A percentile compares a stretch with the other conserved stretches of the same genome.
phyloP scores from a whole-genome alignment of 768 basidiomycete species.

The Flagelloscypha sp. region DNA sequence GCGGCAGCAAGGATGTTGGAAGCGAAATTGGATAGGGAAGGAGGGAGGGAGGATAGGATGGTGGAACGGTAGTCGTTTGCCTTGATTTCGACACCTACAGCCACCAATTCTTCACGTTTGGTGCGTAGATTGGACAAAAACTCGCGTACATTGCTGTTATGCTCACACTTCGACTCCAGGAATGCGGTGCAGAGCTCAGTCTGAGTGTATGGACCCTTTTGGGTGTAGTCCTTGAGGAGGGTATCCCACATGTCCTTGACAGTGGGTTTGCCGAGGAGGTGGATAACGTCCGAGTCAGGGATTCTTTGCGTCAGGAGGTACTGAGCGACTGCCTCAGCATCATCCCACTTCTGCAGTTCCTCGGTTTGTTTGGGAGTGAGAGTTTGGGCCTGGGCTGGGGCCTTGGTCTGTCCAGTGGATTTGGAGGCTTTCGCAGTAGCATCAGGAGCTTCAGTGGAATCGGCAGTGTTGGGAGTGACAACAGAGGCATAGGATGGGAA shows the following conservation, averaged over 20 bases:
- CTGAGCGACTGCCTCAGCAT: constrained; percentile 17
- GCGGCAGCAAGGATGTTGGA: constrained; percentile 17
- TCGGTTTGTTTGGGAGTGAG: too few relatives aligned
- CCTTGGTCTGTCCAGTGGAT: too few relatives aligned
- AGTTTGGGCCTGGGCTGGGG: too few relatives aligned
- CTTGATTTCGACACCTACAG: constrained; percentile 21
- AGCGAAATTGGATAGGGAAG: constrained; percentile 19
- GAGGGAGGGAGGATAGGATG: constrained; percentile 23
- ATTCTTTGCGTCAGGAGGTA: constrained; percentile 6
- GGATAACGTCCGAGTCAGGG: constrained; percentile 7
- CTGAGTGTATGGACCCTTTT: constrained; percentile 23
- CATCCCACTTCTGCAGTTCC: too few relatives aligned
- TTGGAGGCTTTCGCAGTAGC: constrained; percentile 29
- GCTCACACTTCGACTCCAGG: constrained; percentile 19
- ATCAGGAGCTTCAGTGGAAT: background rate
- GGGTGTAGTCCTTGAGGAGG: constrained; percentile 9
- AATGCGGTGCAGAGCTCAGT: constrained; percentile 20
- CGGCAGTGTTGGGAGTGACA: background rate
- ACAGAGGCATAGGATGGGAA: background rate
- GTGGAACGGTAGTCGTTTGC: constrained; percentile 23
- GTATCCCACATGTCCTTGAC: constrained; percentile 12
- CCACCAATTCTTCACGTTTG: constrained; percentile 17
- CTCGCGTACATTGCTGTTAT: constrained; percentile 18
- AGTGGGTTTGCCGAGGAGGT: constrained; percentile 5
- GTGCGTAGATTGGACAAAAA: constrained; percentile 19